These are phyloP conservation scores for Clitoria ternatea DNA, from an alignment of 306 rosid species.

Conservation along the genomic window DNA sequence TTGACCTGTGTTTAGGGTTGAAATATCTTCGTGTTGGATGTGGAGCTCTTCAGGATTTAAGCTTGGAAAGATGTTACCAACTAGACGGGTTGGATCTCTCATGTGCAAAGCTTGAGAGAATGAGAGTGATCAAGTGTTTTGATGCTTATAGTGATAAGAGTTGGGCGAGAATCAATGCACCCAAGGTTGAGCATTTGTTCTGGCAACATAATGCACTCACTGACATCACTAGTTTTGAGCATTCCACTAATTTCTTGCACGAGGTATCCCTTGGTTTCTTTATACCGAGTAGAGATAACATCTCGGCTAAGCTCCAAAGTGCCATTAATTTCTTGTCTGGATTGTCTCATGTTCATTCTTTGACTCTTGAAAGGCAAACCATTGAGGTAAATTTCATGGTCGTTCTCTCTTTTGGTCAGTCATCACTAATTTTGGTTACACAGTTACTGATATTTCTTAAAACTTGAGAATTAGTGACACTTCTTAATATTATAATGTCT, in stretches of 20 bases:
- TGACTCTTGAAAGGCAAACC: constrained; percentile 46
- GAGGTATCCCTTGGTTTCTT: constrained; percentile 53
- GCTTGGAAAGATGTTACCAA: constrained; percentile 46
- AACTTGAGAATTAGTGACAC: too few species aligned
- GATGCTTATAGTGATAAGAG: constrained; percentile 38
- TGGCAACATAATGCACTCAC: constrained; percentile 60
- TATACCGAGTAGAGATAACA: constrained; percentile 28
- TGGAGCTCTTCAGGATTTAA: constrained; percentile 44
- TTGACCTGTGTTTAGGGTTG: constrained; percentile 52
- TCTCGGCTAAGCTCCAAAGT: constrained; percentile 43
- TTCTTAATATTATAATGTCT: background rate
- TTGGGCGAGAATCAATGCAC: constrained; percentile 50
- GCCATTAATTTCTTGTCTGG: constrained; percentile 50
- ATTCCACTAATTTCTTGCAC: constrained; percentile 31
- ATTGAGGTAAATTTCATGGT: constrained; percentile 54
- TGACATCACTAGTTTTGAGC: constrained; percentile 31
- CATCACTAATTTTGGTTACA: too few species aligned
- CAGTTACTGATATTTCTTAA: too few species aligned
- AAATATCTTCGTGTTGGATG: constrained; percentile 46
- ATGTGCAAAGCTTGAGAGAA: constrained; percentile 34
- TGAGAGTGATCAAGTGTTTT: constrained; percentile 51
- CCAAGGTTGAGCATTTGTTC: constrained; percentile 32
- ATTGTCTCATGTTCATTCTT: constrained; percentile 42
- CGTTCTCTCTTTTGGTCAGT: background rate
- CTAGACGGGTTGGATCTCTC: constrained; percentile 51